Conservation (phyloP, 331 rosid genomes). For the Malus hybrid region DNA sequence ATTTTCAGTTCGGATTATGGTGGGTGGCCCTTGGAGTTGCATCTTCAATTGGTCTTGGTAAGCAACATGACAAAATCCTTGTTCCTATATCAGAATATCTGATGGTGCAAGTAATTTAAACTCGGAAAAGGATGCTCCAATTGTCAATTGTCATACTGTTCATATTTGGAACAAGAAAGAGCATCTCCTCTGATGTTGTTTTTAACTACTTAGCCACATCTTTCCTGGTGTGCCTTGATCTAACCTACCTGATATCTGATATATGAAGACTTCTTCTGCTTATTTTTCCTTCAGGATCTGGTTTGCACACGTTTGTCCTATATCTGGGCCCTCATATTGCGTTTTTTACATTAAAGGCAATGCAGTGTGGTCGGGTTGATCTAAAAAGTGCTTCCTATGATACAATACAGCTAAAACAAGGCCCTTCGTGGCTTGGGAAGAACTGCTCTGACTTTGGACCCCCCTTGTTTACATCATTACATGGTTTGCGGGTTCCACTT, state of each 20-base stretch:
- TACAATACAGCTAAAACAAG: constrained; percentile 75
- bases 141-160: background rate
- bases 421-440: constrained; percentile 95
- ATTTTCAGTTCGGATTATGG: constrained; percentile 78
- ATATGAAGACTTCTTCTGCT: background rate
- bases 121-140: background rate
- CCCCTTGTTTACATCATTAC: constrained; percentile 44
- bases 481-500: constrained; percentile 80
- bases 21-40: constrained; percentile 97
- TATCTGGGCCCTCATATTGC: constrained; percentile 98
- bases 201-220: background rate
- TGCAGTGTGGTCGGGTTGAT: constrained; percentile 97
- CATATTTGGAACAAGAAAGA: constrained; percentile 8
- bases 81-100: constrained; percentile 6
- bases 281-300: constrained; percentile 70
- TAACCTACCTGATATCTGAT: background rate
- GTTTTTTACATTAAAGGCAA: constrained; percentile 77
- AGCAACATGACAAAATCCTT: constrained; percentile 11
- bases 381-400: constrained; percentile 88
- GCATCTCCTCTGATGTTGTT: constrained; percentile 1
- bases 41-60: constrained; percentile 98
- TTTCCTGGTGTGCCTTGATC: background rate
- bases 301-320: constrained; percentile 95
- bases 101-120: constrained; percentile 8
- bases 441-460: constrained; percentile 86